These are phyloP conservation scores for Melastoma candidum DNA, from an alignment of 441 rosid species.

Conservation along the genomic window DNA sequence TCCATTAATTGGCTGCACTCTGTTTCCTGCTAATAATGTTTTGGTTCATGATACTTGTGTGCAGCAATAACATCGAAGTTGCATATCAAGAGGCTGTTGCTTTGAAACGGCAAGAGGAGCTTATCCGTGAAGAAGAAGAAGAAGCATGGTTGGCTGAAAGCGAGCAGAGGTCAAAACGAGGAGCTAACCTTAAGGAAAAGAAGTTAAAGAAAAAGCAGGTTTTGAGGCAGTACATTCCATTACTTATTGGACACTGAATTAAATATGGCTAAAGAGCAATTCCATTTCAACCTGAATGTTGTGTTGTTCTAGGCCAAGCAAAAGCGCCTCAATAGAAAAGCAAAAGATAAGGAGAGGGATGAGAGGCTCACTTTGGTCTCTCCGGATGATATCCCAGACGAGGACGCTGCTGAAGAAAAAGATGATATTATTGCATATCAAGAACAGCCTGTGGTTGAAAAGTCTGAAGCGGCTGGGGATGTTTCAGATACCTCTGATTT, in stretches of 20 bases:
- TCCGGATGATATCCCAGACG: slow-evolving; percentile 36
- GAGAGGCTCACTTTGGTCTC: slow-evolving; percentile 29
- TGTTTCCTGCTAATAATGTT: neutral
- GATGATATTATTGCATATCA: slow-evolving; percentile 30
- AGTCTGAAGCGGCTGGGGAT: slow-evolving; percentile 53
- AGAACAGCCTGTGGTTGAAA: slow-evolving; percentile 38
- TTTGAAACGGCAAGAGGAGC: slow-evolving; percentile 84
- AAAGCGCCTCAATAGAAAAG: slow-evolving; percentile 73
- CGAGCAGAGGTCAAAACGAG: slow-evolving; percentile 81
- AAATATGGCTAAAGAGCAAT: too few species aligned
- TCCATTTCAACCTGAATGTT: too few species aligned
- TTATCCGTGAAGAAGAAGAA: slow-evolving; percentile 84
- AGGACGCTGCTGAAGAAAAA: slow-evolving; percentile 29
- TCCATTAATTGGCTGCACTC: too few species aligned
- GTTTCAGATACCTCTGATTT: slow-evolving; percentile 69
- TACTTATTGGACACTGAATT: too few species aligned
- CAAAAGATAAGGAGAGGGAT: slow-evolving; percentile 69
- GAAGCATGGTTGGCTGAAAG: slow-evolving; percentile 74
- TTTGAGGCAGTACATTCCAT: too few species aligned
- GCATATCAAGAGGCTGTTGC: slow-evolving; percentile 96
- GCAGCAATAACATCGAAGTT: slow-evolving; percentile 79
- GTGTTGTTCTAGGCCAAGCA: slow-evolving; percentile 53
- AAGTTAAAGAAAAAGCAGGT: slow-evolving; percentile 83
- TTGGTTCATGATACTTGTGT: slow-evolving; percentile 1
- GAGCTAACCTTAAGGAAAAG: slow-evolving; percentile 62